Evolutionary conservation across 148 eudicot species (phyloP), one percentile per base, ranked within the genome.

Genomic region (Diospyros lotus): DNA sequence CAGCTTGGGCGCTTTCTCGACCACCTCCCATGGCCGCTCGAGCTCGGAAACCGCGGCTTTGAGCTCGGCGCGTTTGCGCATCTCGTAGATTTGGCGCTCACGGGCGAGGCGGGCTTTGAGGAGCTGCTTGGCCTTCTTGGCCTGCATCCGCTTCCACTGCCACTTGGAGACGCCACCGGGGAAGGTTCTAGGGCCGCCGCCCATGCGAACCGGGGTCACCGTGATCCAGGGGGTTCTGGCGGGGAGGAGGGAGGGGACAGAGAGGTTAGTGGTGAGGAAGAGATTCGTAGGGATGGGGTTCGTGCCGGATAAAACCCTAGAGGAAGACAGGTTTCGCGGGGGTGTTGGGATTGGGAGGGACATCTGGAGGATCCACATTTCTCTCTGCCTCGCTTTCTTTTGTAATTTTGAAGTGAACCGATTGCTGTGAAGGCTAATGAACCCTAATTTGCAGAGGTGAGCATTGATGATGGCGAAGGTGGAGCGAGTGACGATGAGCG

Each of bases 111-210:
- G 88, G 17, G 98, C 98, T 50, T 87, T 88, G 42, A 93, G 89
- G 9, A 93, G 89, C 75, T 91, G 96, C 53, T 89, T 89, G 43
- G 96, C 66, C 50, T 93, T 93, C 54, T 88, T 91, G 9, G 83
- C 79, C 68, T 91, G 98, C 98, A 93, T 93, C 0, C 96, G 81
- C 75, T 93, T 93, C 98, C 98, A 93, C 77, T 93, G 89, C 98
- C 98, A 93, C 77, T 93, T 93, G 6, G 93, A 86, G 11, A 93
- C 98, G 11, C 98, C 98, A 11, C 98, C 98, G 0, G 98, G 98
- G 84, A 42, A 93, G 12, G 98, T 93, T 41, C 98, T 75, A 0
- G 98, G 98, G 2, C 98, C 98, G 28, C 98, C 98, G 51, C 98
- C 98, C 92, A 86, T 91, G 9, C 91, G 80, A 72, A 93, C 89